Conservation (phyloP, 352 stramenopile species). For the Phytophthora litchii region DNA sequence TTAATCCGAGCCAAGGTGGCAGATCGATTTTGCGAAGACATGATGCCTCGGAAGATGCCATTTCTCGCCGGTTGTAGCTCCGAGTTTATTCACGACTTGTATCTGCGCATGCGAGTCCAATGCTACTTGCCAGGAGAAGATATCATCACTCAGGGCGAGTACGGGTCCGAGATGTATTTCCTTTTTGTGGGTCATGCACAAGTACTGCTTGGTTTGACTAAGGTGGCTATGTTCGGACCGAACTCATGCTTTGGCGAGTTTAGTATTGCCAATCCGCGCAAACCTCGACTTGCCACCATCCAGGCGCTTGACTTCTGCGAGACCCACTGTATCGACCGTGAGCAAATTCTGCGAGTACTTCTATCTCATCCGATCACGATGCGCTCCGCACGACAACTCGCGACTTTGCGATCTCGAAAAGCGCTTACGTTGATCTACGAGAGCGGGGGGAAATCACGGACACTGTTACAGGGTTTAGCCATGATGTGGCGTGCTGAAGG, state of each 20-base stretch:
- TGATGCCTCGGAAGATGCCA: constrained; percentile 73
- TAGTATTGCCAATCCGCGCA: constrained; percentile 73
- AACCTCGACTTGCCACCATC: constrained; percentile 74
- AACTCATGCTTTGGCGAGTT: constrained; percentile 87
- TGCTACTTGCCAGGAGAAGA: constrained; percentile 80
- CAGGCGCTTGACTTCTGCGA: constrained; percentile 83
- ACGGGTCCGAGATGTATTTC: constrained; percentile 85
- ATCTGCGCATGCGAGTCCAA: constrained; percentile 72
- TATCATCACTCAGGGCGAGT: constrained; percentile 82
- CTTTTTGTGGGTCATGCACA: constrained; percentile 79
- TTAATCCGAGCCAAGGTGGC: constrained; percentile 79
- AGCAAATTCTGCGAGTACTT: constrained; percentile 54
- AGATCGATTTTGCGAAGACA: constrained; percentile 68
- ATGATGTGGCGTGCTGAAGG: constrained; percentile 68
- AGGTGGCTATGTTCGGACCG: constrained; percentile 66
- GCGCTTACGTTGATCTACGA: constrained; percentile 61
- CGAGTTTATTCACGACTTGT: constrained; percentile 84
- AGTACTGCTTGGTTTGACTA: constrained; percentile 64
- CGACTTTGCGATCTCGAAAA: constrained; percentile 56
- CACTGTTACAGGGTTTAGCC: constrained; percentile 65
- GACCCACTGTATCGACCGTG: constrained; percentile 64
- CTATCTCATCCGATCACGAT: constrained; percentile 64
- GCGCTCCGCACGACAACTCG: constrained; percentile 62
- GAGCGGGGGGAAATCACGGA: constrained; percentile 58
- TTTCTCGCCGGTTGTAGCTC: constrained; percentile 75